Evolutionary conservation across 2,329 filamentous ascomycete species (phyloP).

Genomic region (Dactylella cylindrospora): DNA sequence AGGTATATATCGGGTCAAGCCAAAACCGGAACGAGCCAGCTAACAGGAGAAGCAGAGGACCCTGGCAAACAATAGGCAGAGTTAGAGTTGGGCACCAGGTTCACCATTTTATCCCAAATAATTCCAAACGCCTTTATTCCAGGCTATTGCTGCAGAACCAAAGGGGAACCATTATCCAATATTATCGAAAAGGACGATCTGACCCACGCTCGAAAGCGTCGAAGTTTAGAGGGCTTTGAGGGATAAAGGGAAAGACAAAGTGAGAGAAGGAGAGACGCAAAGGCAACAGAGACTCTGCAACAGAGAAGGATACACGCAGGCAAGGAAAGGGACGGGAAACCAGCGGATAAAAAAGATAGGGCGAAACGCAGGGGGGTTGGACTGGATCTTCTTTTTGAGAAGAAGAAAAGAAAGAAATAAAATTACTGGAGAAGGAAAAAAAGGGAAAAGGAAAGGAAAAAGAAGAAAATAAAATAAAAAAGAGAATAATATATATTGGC

Average conservation of each 20-base stretch:
- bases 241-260: neutral
- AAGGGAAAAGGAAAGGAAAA: slow-evolving; percentile 6
- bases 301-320: slow-evolving; percentile 21
- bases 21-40: slow-evolving; percentile 2
- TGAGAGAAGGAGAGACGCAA: slow-evolving; percentile 14
- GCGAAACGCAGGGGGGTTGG: slow-evolving; percentile 37
- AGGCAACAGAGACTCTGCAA: slow-evolving; percentile 17
- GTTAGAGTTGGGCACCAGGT: slow-evolving; percentile 13
- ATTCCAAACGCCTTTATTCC: slow-evolving; percentile 28
- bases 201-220: too few relatives aligned
- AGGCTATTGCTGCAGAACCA: slow-evolving; percentile 19
- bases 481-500: slow-evolving; percentile 30
- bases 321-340: too few relatives aligned
- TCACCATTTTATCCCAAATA: slow-evolving; percentile 40
- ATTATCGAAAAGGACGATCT: too few relatives aligned
- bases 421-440: neutral
- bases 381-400: too few relatives aligned
- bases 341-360: slow-evolving; percentile 34
- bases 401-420: neutral
- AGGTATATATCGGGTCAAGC: too few relatives aligned
- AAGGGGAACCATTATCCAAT: too few relatives aligned
- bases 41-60: slow-evolving; percentile 10
- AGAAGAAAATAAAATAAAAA: neutral
- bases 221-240: slow-evolving; percentile 23
- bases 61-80: slow-evolving; percentile 23